Evolutionary conservation across 176 grass and related monocot genomes (phyloP), one percentile per base, ranked within the genome.

Genomic region (Areca catechu): DNA sequence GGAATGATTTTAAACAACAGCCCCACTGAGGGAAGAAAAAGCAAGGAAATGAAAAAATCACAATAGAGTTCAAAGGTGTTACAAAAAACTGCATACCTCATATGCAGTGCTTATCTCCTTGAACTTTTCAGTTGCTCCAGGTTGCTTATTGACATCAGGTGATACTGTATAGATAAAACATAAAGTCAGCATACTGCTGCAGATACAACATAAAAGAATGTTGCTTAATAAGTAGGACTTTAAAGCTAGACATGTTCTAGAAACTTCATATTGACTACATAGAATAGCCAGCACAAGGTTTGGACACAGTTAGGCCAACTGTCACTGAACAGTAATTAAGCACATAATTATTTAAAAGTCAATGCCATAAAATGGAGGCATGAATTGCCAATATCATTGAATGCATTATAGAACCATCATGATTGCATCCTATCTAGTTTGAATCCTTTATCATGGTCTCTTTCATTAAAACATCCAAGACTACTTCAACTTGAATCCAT

Each of bases 31-130:
- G 24, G 2, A 0, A 0, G 9, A 34, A 34, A 30, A 1, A 37
- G 7, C 5, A 67, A 20, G 7, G 12, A 20, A 34, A 24, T 0
- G 56, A 54, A 54, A 16, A 7, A 53, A 25, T 25, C 24, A 24
- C 23, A 24, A 24, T 24, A 25, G 24, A 25, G 24, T 25, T 25
- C 2, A 25, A 25, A 25, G 24, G 20, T 53, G 19, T 17, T 5
- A 12, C 4, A 50, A 10, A 63, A 57, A 56, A 58, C 7, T 65
- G 14, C 25, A 69, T 85, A 97, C 93, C 93, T 97, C 93, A 57
- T 97, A 97, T 17, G 93, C 93, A 63, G 83, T 54, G 43, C 87
- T 97, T 85, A 97, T 97, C 76, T 97, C 87, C 78, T 97, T 91
- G 50, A 97, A 97, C 52, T 97, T 97, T 61, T 97, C 93, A 50